phyloP scores from a whole-genome alignment of 257 asterid genomes.

The Solanum acaule region DNA sequence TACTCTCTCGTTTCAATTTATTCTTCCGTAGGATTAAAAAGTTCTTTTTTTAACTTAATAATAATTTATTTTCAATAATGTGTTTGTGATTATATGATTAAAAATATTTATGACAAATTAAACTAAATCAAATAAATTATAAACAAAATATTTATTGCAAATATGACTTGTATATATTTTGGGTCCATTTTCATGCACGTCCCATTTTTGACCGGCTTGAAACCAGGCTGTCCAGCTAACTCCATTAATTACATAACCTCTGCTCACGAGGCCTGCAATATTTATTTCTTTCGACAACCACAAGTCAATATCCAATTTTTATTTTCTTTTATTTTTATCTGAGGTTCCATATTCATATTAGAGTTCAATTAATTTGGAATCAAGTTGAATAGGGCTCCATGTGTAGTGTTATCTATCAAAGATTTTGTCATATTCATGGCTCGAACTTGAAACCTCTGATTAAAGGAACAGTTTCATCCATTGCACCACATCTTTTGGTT shows the following conservation, averaged over 20 bases:
- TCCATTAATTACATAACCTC: not conserved
- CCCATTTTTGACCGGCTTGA: conserved; percentile 21
- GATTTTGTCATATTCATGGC: too few relatives aligned
- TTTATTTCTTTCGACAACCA: conserved; percentile 10
- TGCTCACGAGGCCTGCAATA: conserved; percentile 11
- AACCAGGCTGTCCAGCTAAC: conserved; percentile 16
- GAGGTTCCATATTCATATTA: not conserved
- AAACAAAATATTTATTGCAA: not conserved
- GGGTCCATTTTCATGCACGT: not conserved
- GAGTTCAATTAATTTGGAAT: too few relatives aligned
- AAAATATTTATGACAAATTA: not conserved
- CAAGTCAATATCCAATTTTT: not conserved
- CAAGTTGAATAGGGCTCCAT: rapidly evolving
- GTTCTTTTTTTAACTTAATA: too few relatives aligned
- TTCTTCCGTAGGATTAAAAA: too few relatives aligned
- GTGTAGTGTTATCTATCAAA: not conserved
- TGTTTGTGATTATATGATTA: too few relatives aligned
- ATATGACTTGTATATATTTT: not conserved
- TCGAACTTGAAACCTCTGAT: too few relatives aligned
- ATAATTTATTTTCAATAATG: too few relatives aligned
- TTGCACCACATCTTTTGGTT: too few relatives aligned
- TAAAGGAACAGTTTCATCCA: too few relatives aligned
- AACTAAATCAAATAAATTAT: not conserved
- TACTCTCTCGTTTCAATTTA: not conserved
- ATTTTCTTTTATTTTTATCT: too few relatives aligned